Evolutionary conservation across 2,329 filamentous ascomycete species (phyloP).

Genomic region (Penicillium verrucosum): DNA sequence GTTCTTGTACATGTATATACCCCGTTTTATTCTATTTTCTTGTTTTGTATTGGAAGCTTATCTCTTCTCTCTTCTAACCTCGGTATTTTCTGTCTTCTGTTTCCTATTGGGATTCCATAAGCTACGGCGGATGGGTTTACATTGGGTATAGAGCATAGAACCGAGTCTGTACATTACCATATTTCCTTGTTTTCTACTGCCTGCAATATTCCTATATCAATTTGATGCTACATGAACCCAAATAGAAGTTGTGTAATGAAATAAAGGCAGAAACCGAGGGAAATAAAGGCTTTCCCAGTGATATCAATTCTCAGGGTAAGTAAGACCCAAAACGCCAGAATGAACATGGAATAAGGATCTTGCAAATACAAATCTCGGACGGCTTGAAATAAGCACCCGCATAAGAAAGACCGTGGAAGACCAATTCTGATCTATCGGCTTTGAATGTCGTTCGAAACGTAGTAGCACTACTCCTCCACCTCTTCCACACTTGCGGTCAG

Average conservation of each 20-base stretch:
- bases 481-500: slow-evolving; percentile 48
- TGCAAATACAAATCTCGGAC: background rate
- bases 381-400: background rate
- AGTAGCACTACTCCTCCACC: slow-evolving; percentile 37
- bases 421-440: background rate
- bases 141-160: background rate
- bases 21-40: background rate
- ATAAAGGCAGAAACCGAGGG: background rate
- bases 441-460: background rate
- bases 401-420: background rate
- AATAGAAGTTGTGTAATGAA: background rate
- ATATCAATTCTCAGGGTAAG: background rate
- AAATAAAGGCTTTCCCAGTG: background rate
- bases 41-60: background rate
- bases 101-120: background rate
- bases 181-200: background rate
- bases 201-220: background rate
- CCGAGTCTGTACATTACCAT: background rate
- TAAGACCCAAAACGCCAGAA: slow-evolving; percentile 1
- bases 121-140: background rate
- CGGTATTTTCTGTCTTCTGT: background rate
- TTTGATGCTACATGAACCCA: background rate
- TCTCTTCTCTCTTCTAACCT: background rate
- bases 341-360: background rate
- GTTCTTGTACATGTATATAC: slow-evolving; percentile 7